A percentile compares a stretch with the other conserved stretches of the same genome.
Evolutionary conservation across 2,329 filamentous ascomycete species (phyloP).

Genomic region (Diplocarpon rosae): DNA sequence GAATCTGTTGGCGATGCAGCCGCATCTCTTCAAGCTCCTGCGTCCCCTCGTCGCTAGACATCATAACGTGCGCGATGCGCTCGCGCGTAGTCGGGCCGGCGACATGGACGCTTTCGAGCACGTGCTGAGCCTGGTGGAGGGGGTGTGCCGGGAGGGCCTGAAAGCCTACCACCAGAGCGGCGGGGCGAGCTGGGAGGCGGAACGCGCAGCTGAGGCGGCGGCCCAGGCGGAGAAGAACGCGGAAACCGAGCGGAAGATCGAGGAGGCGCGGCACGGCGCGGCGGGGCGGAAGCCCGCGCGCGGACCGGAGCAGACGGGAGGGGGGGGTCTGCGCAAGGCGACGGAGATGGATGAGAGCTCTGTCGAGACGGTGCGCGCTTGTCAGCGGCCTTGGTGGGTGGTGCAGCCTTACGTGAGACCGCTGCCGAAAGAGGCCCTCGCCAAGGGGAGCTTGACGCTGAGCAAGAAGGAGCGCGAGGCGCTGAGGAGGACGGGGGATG

Average conservation of each 20-base stretch:
- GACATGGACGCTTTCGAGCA: slow-evolving; percentile 69
- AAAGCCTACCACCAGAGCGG: slow-evolving; percentile 50
- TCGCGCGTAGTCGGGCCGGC: slow-evolving; percentile 57
- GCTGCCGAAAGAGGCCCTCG: slow-evolving; percentile 75
- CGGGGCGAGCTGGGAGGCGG: slow-evolving; percentile 38
- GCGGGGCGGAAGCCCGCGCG: slow-evolving; percentile 31
- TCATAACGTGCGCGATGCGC: slow-evolving; percentile 74
- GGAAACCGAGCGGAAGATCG: slow-evolving; percentile 29
- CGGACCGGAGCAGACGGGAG: slow-evolving; percentile 26
- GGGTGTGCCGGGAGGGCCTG: slow-evolving; percentile 60
- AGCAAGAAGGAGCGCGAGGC: slow-evolving; percentile 57
- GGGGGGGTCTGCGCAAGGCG: slow-evolving; percentile 19
- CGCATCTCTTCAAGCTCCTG: slow-evolving; percentile 86
- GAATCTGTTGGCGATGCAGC: slow-evolving; percentile 74
- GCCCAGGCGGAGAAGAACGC: slow-evolving; percentile 23
- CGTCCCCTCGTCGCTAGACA: slow-evolving; percentile 70
- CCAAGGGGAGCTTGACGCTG: slow-evolving; percentile 63
- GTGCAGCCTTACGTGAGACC: slow-evolving; percentile 81
- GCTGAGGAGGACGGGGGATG: slow-evolving; percentile 27
- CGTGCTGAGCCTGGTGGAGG: slow-evolving; percentile 65
- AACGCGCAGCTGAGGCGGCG: slow-evolving; percentile 21
- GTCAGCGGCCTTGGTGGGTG: slow-evolving; percentile 79
- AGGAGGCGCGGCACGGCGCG: slow-evolving; percentile 31
- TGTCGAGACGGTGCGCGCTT: slow-evolving; percentile 56
- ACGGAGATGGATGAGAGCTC: slow-evolving; percentile 41